A percentile compares a stretch with the other conserved stretches of the same genome.
phyloP scores from a whole-genome alignment of 2,329 filamentous ascomycete species.

The Penicillium oxalicum region DNA sequence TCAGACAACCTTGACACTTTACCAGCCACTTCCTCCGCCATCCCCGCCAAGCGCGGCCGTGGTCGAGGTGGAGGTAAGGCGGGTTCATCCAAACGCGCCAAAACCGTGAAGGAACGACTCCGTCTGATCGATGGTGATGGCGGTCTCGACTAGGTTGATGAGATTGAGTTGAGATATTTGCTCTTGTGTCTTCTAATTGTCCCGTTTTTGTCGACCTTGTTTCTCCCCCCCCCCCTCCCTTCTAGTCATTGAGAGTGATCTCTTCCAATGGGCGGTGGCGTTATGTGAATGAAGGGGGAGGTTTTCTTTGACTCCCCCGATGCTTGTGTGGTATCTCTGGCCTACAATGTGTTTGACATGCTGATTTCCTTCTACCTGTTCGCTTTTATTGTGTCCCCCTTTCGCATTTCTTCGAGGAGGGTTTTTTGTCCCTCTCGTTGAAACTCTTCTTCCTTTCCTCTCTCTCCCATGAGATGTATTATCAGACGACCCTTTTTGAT shows the following conservation, averaged over 20 bases:
- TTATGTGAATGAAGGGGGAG: slow-evolving; percentile 3
- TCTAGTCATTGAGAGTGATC: too few species aligned
- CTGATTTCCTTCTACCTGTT: slow-evolving; percentile 9
- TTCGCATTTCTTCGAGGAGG: too few species aligned
- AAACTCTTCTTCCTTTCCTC: slow-evolving; percentile 7
- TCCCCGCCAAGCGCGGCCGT: slow-evolving; percentile 51
- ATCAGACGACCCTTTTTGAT: slow-evolving; percentile 17
- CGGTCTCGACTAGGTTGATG: slow-evolving; percentile 24
- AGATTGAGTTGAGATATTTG: neutral
- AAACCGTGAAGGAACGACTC: slow-evolving; percentile 50
- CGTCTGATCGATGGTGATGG: slow-evolving; percentile 42
- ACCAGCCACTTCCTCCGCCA: slow-evolving; percentile 29
- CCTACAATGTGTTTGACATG: neutral
- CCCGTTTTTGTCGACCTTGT: slow-evolving; percentile 1
- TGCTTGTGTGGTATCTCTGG: slow-evolving; percentile 1
- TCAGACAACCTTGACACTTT: slow-evolving; percentile 46
- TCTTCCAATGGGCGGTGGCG: slow-evolving; percentile 16
- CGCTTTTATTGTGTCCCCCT: too few species aligned
- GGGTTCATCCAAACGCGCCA: slow-evolving; percentile 55
- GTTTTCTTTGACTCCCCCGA: slow-evolving; percentile 6
- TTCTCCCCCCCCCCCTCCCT: slow-evolving; percentile 3
- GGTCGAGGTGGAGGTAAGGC: slow-evolving; percentile 49
- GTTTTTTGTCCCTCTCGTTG: neutral
- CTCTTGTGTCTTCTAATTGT: too few species aligned
- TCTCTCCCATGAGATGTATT: slow-evolving; percentile 19